Evolutionary conservation across 75 land plant species (phyloP).

Genomic region (Ceratopteris richardii): DNA sequence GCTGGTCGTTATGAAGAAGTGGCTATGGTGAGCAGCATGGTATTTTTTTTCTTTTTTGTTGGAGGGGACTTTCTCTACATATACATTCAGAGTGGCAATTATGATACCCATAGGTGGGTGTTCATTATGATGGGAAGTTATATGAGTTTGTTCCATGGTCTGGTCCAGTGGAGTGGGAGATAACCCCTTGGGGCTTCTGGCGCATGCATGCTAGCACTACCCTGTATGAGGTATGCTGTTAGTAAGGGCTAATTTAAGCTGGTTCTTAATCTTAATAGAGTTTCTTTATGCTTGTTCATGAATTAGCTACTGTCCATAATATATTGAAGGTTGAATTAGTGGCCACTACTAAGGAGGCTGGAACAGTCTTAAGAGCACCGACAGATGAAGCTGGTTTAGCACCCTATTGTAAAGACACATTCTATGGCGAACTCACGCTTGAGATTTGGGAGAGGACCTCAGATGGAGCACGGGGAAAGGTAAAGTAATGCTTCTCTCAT

Average conservation of each 20-base stretch:
- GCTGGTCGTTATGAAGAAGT: slow-evolving; percentile 56
- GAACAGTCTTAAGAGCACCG: slow-evolving; percentile 76
- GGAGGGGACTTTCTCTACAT: too few species aligned
- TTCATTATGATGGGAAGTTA: slow-evolving; percentile 69
- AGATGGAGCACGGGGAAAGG: slow-evolving; percentile 64
- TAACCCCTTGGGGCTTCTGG: slow-evolving; percentile 84
- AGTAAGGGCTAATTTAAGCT: not conserved
- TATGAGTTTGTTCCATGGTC: slow-evolving; percentile 97
- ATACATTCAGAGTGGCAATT: too few species aligned
- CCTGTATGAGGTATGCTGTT: slow-evolving; percentile 40
- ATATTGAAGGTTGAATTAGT: slow-evolving; percentile 58
- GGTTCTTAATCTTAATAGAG: not conserved
- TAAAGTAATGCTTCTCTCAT: slow-evolving; percentile 6
- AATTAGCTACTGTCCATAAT: not conserved
- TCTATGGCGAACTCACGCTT: slow-evolving; percentile 55
- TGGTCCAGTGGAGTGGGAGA: slow-evolving; percentile 77
- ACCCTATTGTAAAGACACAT: slow-evolving; percentile 85
- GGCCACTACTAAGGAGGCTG: slow-evolving; percentile 59
- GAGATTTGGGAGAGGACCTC: slow-evolving; percentile 59
- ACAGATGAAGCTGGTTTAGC: slow-evolving; percentile 77
- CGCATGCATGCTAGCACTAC: slow-evolving; percentile 50
- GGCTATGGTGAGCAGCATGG: slow-evolving; percentile 42
- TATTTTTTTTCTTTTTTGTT: not conserved
- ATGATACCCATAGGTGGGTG: slow-evolving; percentile 49
- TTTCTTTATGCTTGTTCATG: slow-evolving; percentile 5